A percentile compares a stretch with the other conserved stretches of the same genome.
Evolutionary conservation across 306 rosid species (phyloP).

Genomic region (Glycine latifolia): DNA sequence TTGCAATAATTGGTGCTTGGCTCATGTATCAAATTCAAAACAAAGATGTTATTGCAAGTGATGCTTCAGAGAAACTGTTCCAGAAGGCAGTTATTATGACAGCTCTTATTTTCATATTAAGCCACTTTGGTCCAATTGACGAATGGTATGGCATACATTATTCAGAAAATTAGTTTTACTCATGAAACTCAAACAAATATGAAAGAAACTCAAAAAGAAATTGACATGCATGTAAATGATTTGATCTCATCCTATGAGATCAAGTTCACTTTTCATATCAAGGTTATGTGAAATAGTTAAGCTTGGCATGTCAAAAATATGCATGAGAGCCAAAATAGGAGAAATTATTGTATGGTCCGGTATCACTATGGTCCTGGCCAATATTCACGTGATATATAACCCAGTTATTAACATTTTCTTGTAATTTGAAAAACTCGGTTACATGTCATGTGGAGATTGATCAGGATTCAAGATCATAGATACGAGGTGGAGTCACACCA

Average conservation of each 20-base stretch:
- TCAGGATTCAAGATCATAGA: no score
- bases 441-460: no score
- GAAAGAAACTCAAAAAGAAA: constrained; percentile 27
- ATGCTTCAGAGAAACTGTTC: constrained; percentile 67
- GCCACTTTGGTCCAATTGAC: constrained; percentile 82
- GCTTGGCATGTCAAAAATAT: constrained; percentile 20
- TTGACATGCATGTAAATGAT: constrained; percentile 2
- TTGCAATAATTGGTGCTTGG: constrained; percentile 97
- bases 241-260: constrained; percentile 8
- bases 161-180: background rate
- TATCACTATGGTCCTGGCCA: no score
- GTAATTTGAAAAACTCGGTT: no score
- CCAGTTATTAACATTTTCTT: no score
- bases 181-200: background rate
- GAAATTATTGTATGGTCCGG: no score
- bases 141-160: constrained; percentile 65
- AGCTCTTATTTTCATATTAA: constrained; percentile 61
- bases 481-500: no score
- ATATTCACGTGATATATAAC: no score
- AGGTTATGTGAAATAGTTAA: background rate
- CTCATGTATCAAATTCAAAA: constrained; percentile 75
- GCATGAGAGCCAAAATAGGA: background rate
- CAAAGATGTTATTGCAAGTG: constrained; percentile 62
- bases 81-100: constrained; percentile 75
- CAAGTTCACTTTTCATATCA: constrained; percentile 14